These are phyloP conservation scores for Asterophora lycoperdoides DNA, from an alignment of 768 basidiomycete species.

Conservation along the genomic window DNA sequence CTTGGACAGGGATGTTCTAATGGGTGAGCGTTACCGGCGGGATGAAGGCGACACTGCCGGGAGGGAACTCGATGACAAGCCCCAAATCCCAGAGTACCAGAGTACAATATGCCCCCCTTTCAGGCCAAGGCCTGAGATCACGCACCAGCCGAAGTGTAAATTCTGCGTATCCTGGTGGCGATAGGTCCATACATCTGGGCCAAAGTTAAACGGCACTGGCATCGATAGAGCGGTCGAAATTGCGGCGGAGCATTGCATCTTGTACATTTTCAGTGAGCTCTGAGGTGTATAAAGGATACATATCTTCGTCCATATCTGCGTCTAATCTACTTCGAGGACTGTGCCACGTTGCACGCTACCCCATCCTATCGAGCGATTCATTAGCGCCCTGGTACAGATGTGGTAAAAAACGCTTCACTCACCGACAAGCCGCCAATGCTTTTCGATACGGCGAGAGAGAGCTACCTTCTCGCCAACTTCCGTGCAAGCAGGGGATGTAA, in stretches of 20 bases:
- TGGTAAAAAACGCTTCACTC: slow-evolving; percentile 28
- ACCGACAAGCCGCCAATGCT: slow-evolving; percentile 97
- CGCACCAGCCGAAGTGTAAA: no score
- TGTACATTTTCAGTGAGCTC: slow-evolving; percentile 2
- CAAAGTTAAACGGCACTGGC: no score
- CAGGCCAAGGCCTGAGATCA: no score
- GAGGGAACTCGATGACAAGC: no score
- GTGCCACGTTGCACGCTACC: slow-evolving; percentile 86
- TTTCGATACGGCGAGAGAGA: slow-evolving; percentile 89
- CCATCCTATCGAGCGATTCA: slow-evolving; percentile 35
- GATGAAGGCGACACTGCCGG: slow-evolving; percentile 1
- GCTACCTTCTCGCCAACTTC: slow-evolving; percentile 98
- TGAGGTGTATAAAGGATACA: slow-evolving; percentile 8
- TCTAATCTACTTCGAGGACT: slow-evolving; percentile 72
- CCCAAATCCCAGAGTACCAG: no score
- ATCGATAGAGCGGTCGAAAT: no score
- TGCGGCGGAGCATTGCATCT: no score
- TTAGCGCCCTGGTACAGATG: slow-evolving; percentile 1
- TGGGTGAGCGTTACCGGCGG: slow-evolving; percentile 6
- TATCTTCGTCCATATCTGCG: slow-evolving; percentile 11
- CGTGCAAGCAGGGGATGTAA: slow-evolving; percentile 93
- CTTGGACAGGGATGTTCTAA: not conserved
- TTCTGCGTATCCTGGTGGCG: no score
- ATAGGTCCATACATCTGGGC: no score
- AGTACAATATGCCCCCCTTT: no score